These are phyloP conservation scores for Eucommia ulmoides DNA, from an alignment of 257 asterid species.

Conservation along the genomic window DNA sequence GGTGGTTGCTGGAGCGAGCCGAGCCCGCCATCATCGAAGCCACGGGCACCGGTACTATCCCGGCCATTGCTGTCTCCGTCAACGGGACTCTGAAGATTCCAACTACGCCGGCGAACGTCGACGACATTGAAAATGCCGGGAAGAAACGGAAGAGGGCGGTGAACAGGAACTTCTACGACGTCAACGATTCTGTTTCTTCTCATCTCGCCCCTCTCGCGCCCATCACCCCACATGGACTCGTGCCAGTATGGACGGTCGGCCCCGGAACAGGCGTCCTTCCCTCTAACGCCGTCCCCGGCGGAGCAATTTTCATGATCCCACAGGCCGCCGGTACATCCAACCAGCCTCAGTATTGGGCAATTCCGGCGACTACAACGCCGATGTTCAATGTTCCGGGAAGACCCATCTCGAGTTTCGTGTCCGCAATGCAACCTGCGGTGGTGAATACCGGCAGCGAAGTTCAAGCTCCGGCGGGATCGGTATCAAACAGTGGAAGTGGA, in stretches of 20 bases:
- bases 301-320: too few species aligned
- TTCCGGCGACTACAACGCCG: conserved; percentile 53
- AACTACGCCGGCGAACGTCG: conserved; percentile 19
- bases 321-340: too few species aligned
- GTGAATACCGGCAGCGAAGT: conserved; percentile 10
- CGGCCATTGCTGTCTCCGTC: conserved; percentile 75
- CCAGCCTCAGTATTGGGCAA: conserved; percentile 72
- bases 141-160: conserved; percentile 35
- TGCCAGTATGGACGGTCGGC: conserved; percentile 49
- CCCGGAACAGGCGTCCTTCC: conserved; percentile 12
- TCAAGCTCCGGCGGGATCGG: conserved; percentile 7
- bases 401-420: conserved; percentile 36
- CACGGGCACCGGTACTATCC: conserved; percentile 68
- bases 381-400: conserved; percentile 34
- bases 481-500: conserved; percentile 5
- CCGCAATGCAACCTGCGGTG: conserved; percentile 19
- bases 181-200: conserved; percentile 18
- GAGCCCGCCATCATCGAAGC: conserved; percentile 77
- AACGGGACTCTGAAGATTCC: conserved; percentile 70
- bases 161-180: conserved; percentile 46
- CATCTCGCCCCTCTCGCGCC: conserved; percentile 60
- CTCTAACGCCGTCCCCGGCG: conserved; percentile 26
- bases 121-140: conserved; percentile 20
- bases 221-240: conserved; percentile 45
- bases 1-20: conserved; percentile 73